Evolutionary conservation across 2,329 filamentous ascomycete species (phyloP).

Genomic region (Paracoccidioides lutzii): DNA sequence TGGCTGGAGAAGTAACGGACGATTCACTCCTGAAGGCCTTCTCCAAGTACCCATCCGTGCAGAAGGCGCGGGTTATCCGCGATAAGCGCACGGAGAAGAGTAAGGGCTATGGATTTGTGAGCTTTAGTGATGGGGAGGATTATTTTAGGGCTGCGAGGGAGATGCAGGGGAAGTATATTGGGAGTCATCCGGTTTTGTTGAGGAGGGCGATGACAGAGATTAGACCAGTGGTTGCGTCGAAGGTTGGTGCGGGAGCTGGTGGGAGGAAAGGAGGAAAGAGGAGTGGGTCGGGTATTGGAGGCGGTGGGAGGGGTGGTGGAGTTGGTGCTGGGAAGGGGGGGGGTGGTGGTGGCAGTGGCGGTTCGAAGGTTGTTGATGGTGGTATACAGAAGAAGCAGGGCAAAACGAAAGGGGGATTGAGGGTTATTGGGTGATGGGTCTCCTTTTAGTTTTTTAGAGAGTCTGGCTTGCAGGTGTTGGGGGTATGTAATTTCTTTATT

Average conservation of each 20-base stretch:
- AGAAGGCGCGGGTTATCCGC: conserved; percentile 84
- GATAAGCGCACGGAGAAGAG: conserved; percentile 95
- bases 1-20: conserved; percentile 94
- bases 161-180: conserved; percentile 99
- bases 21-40: conserved; percentile 93
- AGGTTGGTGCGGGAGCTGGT: conserved; percentile 44
- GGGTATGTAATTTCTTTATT: no score
- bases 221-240: conserved; percentile 56
- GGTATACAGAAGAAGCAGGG: conserved; percentile 31
- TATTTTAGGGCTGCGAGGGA: conserved; percentile 94
- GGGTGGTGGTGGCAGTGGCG: conserved; percentile 22
- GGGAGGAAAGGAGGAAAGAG: conserved; percentile 31
- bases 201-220: conserved; percentile 87
- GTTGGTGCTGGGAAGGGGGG: conserved; percentile 29
- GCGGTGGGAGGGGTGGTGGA: conserved; percentile 30
- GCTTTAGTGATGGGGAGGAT: conserved; percentile 87
- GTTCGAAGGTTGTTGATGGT: conserved; percentile 31
- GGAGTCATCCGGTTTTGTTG: conserved; percentile 82
- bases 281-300: conserved; percentile 22
- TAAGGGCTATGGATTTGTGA: conserved; percentile 92
- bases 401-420: conserved; percentile 35
- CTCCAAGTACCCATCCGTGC: conserved; percentile 69
- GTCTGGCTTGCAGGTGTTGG: no score
- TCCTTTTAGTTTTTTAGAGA: neutral
- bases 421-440: conserved; percentile 27